Evolutionary conservation across 305 asterid genomes (phyloP), one percentile per base, ranked within the genome.

Genomic region (Plantago coronopus): DNA sequence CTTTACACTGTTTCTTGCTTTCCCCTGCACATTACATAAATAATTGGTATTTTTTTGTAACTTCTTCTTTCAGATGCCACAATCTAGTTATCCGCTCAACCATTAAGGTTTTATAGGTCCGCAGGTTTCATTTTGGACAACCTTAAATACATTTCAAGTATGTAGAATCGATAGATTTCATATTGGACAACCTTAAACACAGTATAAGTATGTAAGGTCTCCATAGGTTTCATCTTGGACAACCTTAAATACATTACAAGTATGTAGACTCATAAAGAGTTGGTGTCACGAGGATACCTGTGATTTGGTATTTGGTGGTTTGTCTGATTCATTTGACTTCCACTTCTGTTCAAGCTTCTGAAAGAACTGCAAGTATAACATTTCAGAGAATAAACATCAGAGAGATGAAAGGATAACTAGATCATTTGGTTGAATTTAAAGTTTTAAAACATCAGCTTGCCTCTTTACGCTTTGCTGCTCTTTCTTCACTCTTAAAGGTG

Each of bases 391-490:
- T 37, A 46, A 17, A 17, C 66, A 54, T 78, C 68, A 69, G 66
- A 64, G 31, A 45, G n/a, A 38, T 54, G 55, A 68, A 50, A 63
- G 31, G 57, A 50, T 25, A 29, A 61, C 68, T 40, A 18, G n/a
- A 63, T 38, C 50, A 16, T 14, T 43, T 46, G 37, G 38, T 64
- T 21, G 18, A 57, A 44, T 50, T 42, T 38, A 14, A 65, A 64
- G 0, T 23, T 44, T n/a, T 34, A 61, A 20, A 48, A 49, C 54
- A 22, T 63, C 20, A 47, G 68, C 87, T 72, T 79, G 68, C 98
- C 95, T 91, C 96, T 79, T 76, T 86, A 40, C 89, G 82, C 64
- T 84, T 91, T 70, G 78, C 83, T 45, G 83, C 95, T 76, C 98
- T 78, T 76, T 86, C 95, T 63, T 88, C 95, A 66, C 95, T 86